Evolutionary conservation across 192 early-diverging fungal species (phyloP).

Genomic region (Kickxella alabastrina): DNA sequence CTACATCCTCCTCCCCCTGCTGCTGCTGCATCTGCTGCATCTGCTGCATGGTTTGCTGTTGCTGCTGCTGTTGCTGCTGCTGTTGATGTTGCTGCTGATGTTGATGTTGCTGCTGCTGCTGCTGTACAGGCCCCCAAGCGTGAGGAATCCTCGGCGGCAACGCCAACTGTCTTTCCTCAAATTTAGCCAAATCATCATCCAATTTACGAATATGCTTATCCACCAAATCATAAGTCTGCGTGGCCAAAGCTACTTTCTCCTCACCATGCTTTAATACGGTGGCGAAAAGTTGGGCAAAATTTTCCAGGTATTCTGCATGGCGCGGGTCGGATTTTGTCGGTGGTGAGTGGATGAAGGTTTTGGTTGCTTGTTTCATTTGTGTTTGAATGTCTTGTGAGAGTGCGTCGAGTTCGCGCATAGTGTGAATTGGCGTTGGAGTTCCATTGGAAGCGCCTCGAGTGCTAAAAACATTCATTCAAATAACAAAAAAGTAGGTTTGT

Average conservation of each 20-base stretch:
- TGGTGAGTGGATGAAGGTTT: constrained; percentile 67
- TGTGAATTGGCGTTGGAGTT: constrained; percentile 83
- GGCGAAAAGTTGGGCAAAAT: constrained; percentile 56
- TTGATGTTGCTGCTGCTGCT: too few species aligned
- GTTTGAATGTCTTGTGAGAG: constrained; percentile 68
- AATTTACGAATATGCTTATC: constrained; percentile 85
- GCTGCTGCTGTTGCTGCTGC: constrained; percentile 1
- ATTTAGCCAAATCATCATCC: constrained; percentile 87
- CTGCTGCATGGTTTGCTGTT: not conserved
- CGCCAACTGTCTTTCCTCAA: constrained; percentile 88
- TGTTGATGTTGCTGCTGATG: not conserved
- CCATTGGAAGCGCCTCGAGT: constrained; percentile 70
- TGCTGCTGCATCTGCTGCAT: not conserved
- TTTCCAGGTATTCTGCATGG: constrained; percentile 51
- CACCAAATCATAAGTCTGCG: constrained; percentile 90
- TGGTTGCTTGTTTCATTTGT: constrained; percentile 61
- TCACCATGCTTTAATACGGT: constrained; percentile 83
- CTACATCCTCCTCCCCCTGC: too few species aligned
- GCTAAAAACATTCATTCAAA: constrained; percentile 40
- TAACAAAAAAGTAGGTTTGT: not conserved
- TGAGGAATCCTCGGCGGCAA: constrained; percentile 41
- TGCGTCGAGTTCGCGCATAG: constrained; percentile 92
- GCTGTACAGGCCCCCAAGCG: constrained; percentile 31
- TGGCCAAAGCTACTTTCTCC: constrained; percentile 90
- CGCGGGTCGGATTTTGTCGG: constrained; percentile 43